Evolutionary conservation across 164 flowering plant genomes (phyloP).

Genomic region (Nymphaea thermarum): DNA sequence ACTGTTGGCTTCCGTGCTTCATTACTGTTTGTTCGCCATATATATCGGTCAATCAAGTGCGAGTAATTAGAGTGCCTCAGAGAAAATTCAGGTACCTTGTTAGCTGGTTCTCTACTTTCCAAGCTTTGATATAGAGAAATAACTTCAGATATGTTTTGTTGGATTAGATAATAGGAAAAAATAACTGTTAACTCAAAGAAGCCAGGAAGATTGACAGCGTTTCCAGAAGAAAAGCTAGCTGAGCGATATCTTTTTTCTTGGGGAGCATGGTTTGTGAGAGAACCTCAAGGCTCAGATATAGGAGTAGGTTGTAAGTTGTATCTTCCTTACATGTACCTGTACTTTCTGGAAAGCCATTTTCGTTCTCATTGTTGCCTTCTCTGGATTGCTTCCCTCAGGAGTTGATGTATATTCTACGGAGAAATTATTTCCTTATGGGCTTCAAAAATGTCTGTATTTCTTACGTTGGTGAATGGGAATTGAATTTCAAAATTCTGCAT

Average conservation of each 20-base stretch:
- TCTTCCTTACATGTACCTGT: conserved; percentile 9
- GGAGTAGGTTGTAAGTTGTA: not conserved
- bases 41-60: conserved; percentile 23
- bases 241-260: not conserved
- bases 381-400: not conserved
- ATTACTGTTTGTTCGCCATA: conserved; percentile 22
- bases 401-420: not conserved
- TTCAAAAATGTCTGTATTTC: not conserved
- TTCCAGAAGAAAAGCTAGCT: not conserved
- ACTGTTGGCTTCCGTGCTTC: conserved; percentile 27
- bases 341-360: conserved; percentile 5
- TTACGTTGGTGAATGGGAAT: not conserved
- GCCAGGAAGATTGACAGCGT: conserved; percentile 3
- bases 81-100: not conserved
- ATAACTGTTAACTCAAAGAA: conserved; percentile 12
- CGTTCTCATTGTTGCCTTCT: not conserved
- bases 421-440: not conserved
- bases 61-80: conserved; percentile 5
- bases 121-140: conserved; percentile 9
- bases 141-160: conserved; percentile 3
- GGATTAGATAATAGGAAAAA: conserved; percentile 3
- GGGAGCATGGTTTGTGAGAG: not conserved
- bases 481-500: not conserved
- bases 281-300: not conserved
- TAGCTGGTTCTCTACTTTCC: not conserved